These are phyloP conservation scores for Phytophthora colocasiae DNA, from an alignment of 352 stramenopile species.

Conservation along the genomic window DNA sequence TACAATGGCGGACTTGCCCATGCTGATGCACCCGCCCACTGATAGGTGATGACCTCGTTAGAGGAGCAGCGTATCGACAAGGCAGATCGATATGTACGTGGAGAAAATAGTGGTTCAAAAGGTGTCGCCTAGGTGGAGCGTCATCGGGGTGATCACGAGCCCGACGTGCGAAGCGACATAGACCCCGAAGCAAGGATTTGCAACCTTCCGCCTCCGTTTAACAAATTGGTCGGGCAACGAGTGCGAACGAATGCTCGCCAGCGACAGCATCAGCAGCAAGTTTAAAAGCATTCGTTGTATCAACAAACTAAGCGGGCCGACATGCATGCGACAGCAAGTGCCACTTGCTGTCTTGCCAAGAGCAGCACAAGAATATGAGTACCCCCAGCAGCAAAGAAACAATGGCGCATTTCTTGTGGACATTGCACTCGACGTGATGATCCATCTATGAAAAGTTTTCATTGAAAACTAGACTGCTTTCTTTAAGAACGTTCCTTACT, in stretches of 20 bases:
- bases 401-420: neutral
- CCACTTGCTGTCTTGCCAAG: neutral
- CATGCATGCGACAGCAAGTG: neutral
- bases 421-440: constrained; percentile 1
- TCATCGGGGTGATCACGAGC: neutral
- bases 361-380: constrained; percentile 3
- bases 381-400: too few relatives aligned
- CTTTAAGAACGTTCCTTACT: too few relatives aligned
- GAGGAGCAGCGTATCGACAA: neutral
- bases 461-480: too few relatives aligned
- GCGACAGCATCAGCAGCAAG: too few relatives aligned
- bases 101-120: too few relatives aligned
- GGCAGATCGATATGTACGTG: too few relatives aligned
- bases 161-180: constrained; percentile 14
- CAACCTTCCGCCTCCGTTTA: constrained; percentile 4
- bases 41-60: neutral
- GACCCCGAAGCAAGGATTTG: constrained; percentile 13
- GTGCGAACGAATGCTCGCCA: neutral
- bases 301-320: neutral
- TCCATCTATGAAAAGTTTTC: neutral
- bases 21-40: neutral
- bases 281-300: neutral
- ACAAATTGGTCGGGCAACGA: neutral
- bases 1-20: neutral
- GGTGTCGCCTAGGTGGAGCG: too few relatives aligned